A percentile compares a stretch with the other conserved stretches of the same genome.
phyloP scores from a whole-genome alignment of 352 stramenopile genomes.

The Halophytophthora polymorphica region DNA sequence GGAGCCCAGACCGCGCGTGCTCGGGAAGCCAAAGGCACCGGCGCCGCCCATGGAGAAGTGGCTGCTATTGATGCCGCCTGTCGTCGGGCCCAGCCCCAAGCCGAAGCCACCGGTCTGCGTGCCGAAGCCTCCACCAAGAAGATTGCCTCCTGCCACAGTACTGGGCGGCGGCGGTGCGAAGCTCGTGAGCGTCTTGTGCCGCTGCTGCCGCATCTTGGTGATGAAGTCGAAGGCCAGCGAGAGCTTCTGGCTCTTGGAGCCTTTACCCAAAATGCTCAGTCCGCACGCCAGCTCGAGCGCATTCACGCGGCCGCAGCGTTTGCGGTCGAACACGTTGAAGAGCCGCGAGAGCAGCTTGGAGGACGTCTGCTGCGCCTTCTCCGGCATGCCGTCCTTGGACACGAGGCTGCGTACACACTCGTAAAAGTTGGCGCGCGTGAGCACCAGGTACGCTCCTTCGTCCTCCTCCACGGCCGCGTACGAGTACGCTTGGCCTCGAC shows the following conservation, averaged over 20 bases:
- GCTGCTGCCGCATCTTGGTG: constrained; percentile 77
- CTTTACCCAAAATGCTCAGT: constrained; percentile 80
- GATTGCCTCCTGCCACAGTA: constrained; percentile 8
- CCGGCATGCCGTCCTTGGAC: constrained; percentile 68
- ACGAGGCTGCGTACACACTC: constrained; percentile 84
- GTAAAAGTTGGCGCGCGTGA: constrained; percentile 83
- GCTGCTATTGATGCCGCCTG: constrained; percentile 31
- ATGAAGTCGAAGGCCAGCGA: constrained; percentile 86
- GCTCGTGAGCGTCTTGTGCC: constrained; percentile 64
- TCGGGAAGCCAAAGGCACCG: constrained; percentile 52
- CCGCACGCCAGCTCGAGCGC: constrained; percentile 83
- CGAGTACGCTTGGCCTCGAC: constrained; percentile 55
- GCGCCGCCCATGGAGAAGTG: constrained; percentile 44
- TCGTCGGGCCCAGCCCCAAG: not conserved
- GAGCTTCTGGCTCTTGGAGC: constrained; percentile 86
- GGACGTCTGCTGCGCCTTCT: constrained; percentile 83
- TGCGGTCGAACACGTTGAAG: constrained; percentile 87
- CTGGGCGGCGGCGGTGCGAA: constrained; percentile 44
- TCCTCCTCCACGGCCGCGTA: constrained; percentile 81
- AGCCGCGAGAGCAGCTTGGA: constrained; percentile 80
- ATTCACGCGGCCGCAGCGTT: constrained; percentile 76
- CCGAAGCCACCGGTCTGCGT: constrained; percentile 30
- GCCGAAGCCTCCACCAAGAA: constrained; percentile 21
- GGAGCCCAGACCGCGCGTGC: constrained; percentile 40
- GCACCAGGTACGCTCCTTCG: constrained; percentile 74